These are phyloP conservation scores for Paraphysoderma sedebokerense DNA, from an alignment of 371 early-diverging fungal species.

Conservation along the genomic window DNA sequence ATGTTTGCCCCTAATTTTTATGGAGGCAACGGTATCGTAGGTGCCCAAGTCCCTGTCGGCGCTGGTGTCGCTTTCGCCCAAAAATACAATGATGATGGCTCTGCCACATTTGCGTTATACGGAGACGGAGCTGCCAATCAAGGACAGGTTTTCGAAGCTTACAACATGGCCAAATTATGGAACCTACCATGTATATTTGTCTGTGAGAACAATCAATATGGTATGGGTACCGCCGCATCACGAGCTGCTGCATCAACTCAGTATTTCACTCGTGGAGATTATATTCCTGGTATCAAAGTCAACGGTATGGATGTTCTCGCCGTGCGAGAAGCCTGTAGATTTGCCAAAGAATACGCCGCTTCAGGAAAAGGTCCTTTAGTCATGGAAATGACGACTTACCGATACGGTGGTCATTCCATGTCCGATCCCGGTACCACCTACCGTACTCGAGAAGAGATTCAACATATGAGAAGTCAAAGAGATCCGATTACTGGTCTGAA, in stretches of 20 bases:
- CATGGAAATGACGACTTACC: constrained; percentile 93
- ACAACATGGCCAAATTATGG: constrained; percentile 99
- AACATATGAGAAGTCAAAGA: constrained; percentile 83
- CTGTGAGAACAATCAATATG: constrained; percentile 98
- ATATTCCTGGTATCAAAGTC: constrained; percentile 86
- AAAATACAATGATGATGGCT: constrained; percentile 64
- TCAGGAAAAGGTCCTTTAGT: constrained; percentile 87
- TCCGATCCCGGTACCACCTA: constrained; percentile 98
- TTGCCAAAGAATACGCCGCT: constrained; percentile 70
- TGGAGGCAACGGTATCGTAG: constrained; percentile 99
- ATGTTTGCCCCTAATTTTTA: constrained; percentile 94
- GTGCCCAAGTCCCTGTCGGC: constrained; percentile 97
- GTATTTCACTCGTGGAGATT: constrained; percentile 92
- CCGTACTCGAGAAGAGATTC: constrained; percentile 94
- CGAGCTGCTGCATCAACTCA: constrained; percentile 84
- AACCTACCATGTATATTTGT: constrained; percentile 91
- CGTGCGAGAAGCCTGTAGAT: constrained; percentile 66
- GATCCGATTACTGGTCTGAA: constrained; percentile 88
- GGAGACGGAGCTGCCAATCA: constrained; percentile 99
- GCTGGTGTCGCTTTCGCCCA: constrained; percentile 94
- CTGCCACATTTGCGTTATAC: constrained; percentile 81
- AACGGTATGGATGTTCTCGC: constrained; percentile 95
- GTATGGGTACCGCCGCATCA: constrained; percentile 93
- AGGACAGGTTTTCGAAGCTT: constrained; percentile 98
- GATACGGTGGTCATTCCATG: constrained; percentile 99